Conservation (phyloP, 352 stramenopile genomes). For the Phytopythium boreale region DNA sequence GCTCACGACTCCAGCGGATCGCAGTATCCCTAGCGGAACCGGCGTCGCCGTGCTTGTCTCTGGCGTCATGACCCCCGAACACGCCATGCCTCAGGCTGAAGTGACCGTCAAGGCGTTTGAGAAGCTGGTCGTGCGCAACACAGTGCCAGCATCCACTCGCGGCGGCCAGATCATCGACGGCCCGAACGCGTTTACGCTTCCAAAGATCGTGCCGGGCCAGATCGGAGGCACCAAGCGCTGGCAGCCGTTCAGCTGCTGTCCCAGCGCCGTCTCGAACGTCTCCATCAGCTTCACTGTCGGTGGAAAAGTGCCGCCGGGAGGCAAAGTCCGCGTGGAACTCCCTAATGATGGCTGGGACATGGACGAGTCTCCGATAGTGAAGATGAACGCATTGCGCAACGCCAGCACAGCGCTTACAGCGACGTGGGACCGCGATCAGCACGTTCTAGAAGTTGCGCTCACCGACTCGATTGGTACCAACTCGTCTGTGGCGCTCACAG, state of each 20-base stretch:
- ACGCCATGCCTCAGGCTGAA: slow-evolving; percentile 42
- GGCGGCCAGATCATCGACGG: slow-evolving; percentile 68
- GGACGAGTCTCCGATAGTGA: slow-evolving; percentile 35
- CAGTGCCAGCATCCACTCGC: slow-evolving; percentile 45
- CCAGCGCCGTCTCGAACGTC: slow-evolving; percentile 44
- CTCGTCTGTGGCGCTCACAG: slow-evolving; percentile 33
- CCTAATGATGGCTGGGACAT: slow-evolving; percentile 59
- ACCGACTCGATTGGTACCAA: slow-evolving; percentile 24
- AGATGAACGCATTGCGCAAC: slow-evolving; percentile 31
- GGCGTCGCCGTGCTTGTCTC: slow-evolving; percentile 43
- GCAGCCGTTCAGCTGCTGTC: slow-evolving; percentile 60
- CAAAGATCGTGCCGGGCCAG: slow-evolving; percentile 47
- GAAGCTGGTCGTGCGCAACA: slow-evolving; percentile 52
- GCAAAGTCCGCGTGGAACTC: slow-evolving; percentile 53
- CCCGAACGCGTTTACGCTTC: slow-evolving; percentile 36
- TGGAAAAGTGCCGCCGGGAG: slow-evolving; percentile 32
- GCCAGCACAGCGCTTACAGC: slow-evolving; percentile 27
- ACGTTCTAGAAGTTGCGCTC: slow-evolving; percentile 53
- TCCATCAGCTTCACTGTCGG: slow-evolving; percentile 43
- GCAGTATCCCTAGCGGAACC: slow-evolving; percentile 31
- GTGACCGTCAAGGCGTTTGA: slow-evolving; percentile 57
- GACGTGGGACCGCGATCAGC: slow-evolving; percentile 43
- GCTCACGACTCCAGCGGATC: slow-evolving; percentile 45
- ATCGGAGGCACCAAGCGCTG: slow-evolving; percentile 41
- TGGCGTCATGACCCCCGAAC: slow-evolving; percentile 52